These are phyloP conservation scores for Agaricus subrufescens DNA, from an alignment of 768 basidiomycete species.

Conservation along the genomic window DNA sequence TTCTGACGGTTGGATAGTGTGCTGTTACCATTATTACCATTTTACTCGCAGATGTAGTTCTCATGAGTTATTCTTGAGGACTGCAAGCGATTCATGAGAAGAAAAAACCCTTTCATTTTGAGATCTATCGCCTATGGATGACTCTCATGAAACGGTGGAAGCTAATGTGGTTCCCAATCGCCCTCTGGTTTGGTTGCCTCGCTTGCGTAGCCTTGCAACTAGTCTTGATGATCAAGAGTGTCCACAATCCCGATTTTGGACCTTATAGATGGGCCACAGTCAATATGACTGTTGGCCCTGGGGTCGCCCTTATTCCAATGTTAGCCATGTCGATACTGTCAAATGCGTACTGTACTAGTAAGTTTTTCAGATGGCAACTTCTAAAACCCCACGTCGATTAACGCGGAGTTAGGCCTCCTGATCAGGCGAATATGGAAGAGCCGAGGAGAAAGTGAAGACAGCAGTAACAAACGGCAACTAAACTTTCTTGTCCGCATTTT, in stretches of 20 bases:
- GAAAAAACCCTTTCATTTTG: background rate
- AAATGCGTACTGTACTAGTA: conserved; percentile 11
- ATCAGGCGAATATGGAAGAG: background rate
- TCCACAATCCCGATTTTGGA: background rate
- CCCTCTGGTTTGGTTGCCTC: conserved; percentile 9
- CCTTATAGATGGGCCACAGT: background rate
- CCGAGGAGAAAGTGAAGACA: background rate
- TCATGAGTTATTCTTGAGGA: too few species aligned
- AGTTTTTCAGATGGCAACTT: background rate
- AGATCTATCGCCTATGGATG: conserved; percentile 11
- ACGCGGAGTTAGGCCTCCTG: background rate
- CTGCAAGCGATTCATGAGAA: too few species aligned
- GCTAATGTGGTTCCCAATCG: conserved; percentile 1
- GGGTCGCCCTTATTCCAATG: conserved; percentile 7
- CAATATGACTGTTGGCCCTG: conserved; percentile 8
- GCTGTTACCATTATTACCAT: too few species aligned
- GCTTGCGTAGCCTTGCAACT: conserved; percentile 1
- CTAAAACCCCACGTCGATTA: too few species aligned
- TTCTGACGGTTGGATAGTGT: too few species aligned
- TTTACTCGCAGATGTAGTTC: too few species aligned
- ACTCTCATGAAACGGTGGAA: background rate
- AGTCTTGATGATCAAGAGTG: background rate
- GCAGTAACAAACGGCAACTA: background rate
- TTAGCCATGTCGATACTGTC: conserved; percentile 6
- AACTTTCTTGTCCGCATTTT: conserved; percentile 3